Evolutionary conservation across 306 rosid species (phyloP).

Genomic region (Gleditsia sinensis): DNA sequence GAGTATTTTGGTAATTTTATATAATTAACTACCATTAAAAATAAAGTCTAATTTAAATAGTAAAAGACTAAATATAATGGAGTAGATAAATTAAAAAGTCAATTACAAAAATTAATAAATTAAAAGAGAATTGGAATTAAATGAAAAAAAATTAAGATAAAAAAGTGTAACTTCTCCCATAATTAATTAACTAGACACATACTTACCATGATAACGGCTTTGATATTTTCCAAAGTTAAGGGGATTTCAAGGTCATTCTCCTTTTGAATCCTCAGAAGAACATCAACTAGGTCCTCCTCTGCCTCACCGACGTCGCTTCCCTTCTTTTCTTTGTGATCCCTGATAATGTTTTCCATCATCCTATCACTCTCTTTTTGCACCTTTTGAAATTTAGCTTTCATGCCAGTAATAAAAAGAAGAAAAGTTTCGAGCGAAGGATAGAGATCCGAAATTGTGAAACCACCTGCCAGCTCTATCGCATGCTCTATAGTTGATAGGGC

Average conservation of each 20-base stretch:
- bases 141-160: not conserved
- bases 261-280: constrained; percentile 1
- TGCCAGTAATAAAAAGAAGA: constrained; percentile 14
- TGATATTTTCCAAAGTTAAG: not conserved
- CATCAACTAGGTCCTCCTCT: constrained; percentile 22
- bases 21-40: too few species aligned
- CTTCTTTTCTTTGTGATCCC: constrained; percentile 9
- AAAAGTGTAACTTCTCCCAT: not conserved
- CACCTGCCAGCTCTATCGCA: not conserved
- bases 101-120: too few species aligned
- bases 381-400: not conserved
- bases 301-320: not conserved
- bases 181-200: not conserved
- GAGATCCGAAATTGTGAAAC: constrained; percentile 11
- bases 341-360: constrained; percentile 6
- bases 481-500: not conserved
- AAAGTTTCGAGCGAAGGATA: constrained; percentile 24
- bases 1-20: too few species aligned
- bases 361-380: not conserved
- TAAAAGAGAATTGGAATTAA: too few species aligned
- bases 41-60: too few species aligned
- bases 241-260: not conserved
- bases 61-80: too few species aligned
- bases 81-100: too few species aligned
- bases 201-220: constrained; percentile 27